Evolutionary conservation across 2,329 filamentous ascomycete genomes (phyloP).

Genomic region (Epichloe amarillans): DNA sequence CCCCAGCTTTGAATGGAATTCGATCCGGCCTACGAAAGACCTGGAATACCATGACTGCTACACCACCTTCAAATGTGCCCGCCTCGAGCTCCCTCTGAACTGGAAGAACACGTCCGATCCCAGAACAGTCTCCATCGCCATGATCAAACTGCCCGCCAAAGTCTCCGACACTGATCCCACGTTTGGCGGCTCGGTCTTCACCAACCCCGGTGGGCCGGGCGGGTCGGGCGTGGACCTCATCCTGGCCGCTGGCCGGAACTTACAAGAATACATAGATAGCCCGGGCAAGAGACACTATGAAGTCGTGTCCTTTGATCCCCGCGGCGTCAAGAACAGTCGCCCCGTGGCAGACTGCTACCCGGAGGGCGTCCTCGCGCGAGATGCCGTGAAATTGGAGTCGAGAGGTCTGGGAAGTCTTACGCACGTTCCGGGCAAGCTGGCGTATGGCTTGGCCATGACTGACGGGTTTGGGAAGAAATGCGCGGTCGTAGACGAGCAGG

Average conservation of each 20-base stretch:
- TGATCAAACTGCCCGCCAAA: slow-evolving; percentile 26
- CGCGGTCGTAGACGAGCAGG: slow-evolving; percentile 5
- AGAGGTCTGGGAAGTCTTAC: slow-evolving; percentile 17
- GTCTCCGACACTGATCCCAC: slow-evolving; percentile 23
- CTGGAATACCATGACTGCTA: slow-evolving; percentile 29
- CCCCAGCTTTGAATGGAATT: slow-evolving; percentile 22
- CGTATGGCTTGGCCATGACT: slow-evolving; percentile 14
- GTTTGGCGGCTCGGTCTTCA: slow-evolving; percentile 29
- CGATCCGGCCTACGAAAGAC: slow-evolving; percentile 19
- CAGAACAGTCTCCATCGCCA: slow-evolving; percentile 24
- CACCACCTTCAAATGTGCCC: slow-evolving; percentile 24
- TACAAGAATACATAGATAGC: slow-evolving; percentile 17
- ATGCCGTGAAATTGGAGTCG: slow-evolving; percentile 17
- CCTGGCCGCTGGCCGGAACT: slow-evolving; percentile 11
- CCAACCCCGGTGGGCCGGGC: slow-evolving; percentile 33
- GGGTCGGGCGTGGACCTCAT: slow-evolving; percentile 23
- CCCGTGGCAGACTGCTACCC: slow-evolving; percentile 27
- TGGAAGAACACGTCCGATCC: slow-evolving; percentile 21
- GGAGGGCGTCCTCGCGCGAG: slow-evolving; percentile 16
- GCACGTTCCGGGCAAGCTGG: slow-evolving; percentile 9
- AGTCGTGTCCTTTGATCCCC: slow-evolving; percentile 31
- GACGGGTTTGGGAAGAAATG: slow-evolving; percentile 19
- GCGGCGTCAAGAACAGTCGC: slow-evolving; percentile 25
- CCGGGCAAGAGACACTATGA: slow-evolving; percentile 23
- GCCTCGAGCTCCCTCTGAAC: slow-evolving; percentile 29